Evolutionary conservation across 2,329 filamentous ascomycete species (phyloP), one percentile per base, ranked within the genome.

Genomic region (Sclerotinia glacialis): DNA sequence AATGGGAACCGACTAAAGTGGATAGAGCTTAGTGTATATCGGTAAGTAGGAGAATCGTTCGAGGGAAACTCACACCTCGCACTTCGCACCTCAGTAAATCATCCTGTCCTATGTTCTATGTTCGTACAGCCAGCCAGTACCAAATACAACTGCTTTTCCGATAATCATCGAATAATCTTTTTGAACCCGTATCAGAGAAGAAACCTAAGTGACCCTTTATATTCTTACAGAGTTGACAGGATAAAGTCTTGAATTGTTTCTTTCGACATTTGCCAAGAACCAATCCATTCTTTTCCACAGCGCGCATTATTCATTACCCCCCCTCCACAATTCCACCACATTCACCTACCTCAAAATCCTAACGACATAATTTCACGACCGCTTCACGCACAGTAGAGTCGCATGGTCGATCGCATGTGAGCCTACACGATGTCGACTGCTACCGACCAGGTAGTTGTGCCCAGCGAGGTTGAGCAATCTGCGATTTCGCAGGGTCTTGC

Each of bases 401-500:
- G 47, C 46, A 66, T 61, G 60, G 54, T 72, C 65, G 71, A 69
- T 71, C 72, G 69, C 69, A 75, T 75, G 71, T 66, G 67, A 60
- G 69, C 58, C 63, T 67, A 47, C 63, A 63, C 69, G 49, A 76
- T 76, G 74, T 73, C 72, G 64, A 67, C 69, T 64, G 72, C 71
- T 67, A 61, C 42, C 55, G 67, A 70, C 53, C 71, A 71, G 68
- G 71, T 70, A 62, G 69, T 67, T 58, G 67, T 71, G 63, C 69
- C 68, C 37, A 64, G 66, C 18, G 70, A 72, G 37, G 62, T 58
- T 53, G 70, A 70, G 37, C 68, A 65, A 11, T 26, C 52, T 40
- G 34, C 56, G 28, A 58, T 52, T 40, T 31, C 67, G 31, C 73
- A 69, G 26, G 74, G 73, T 72, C 78, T 88, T 66, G 83, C 87